Evolutionary conservation across 331 rosid species (phyloP).

Genomic region (Dryas integrifolia): DNA sequence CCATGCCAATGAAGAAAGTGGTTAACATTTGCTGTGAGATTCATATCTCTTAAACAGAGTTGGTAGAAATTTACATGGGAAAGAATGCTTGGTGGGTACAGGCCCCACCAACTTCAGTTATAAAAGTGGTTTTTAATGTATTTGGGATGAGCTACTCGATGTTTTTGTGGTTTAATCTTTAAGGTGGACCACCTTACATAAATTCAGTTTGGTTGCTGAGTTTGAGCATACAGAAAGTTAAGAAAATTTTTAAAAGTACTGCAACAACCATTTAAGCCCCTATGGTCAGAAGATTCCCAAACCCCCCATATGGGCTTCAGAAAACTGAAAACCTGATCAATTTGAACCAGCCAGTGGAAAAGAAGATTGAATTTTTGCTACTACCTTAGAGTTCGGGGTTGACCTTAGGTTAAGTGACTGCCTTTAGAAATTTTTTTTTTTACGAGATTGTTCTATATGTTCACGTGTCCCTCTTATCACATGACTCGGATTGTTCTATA

Average conservation of each 20-base stretch:
- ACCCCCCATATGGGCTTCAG: not conserved
- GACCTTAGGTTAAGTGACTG: too few species aligned
- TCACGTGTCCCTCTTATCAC: too few species aligned
- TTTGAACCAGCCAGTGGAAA: not conserved
- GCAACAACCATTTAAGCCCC: not conserved
- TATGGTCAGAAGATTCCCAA: not conserved
- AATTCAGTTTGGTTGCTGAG: conserved; percentile 7
- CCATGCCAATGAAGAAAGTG: too few species aligned
- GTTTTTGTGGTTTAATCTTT: not conserved
- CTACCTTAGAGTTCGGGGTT: not conserved
- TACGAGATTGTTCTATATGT: too few species aligned
- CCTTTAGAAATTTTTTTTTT: too few species aligned
- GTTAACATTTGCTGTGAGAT: not conserved
- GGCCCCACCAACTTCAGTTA: not conserved
- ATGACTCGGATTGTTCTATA: too few species aligned
- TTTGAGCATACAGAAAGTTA: not conserved
- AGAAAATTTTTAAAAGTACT: not conserved
- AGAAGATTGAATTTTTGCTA: not conserved
- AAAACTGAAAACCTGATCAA: not conserved
- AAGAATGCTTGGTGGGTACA: not conserved
- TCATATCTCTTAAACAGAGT: not conserved
- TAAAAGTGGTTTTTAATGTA: not conserved
- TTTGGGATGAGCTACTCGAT: too few species aligned
- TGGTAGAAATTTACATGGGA: not conserved
- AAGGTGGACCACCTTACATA: not conserved